Base-by-base conservation (phyloP, 2,329 filamentous ascomycete species). In the Aspergillus transmontanensis region DNA sequence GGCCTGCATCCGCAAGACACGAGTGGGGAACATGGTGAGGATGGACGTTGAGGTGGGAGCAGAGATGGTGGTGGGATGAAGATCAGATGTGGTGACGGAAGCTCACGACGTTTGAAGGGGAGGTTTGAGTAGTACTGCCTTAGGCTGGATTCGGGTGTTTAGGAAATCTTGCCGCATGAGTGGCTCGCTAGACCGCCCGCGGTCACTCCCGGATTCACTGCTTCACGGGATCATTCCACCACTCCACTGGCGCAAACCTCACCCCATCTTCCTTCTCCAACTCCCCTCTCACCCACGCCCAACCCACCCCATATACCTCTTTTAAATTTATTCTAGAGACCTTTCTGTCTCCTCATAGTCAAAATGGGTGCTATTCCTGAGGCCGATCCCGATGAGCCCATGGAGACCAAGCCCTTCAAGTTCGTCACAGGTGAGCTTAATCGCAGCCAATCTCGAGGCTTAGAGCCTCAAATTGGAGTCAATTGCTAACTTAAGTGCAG, bases 401-500 rank as follows among this genome's bases (percentile, higher is more conserved):
- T 88, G 78, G 91, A 96, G 82, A 97, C 94, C 84, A 99, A 97
- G 90, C 96, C 96, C 83, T 99, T 99, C 91, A 99, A 99, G 91
- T 98, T 98, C 85, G 95, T 98, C 79, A 98, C 94, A 85, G 94
- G 94, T 97, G 88, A 82, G 92, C 73, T 70, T 64, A 62, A 66
- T 62, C 62, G 62, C 58, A 63, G 65, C 64, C 58, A 54, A 54
- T 59, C 57, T 64, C 50, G 48, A 26, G 36, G 64, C 62, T 66
- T 66, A 72, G 73, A 65, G 73, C 70, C 68, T 65, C 63, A 71
- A 69, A 67, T 69, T 21, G 60, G 51, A 65, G 66, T 71, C 71
- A 73, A 76, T 74, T 75, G 78, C 81, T 83, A 78, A 84, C 74
- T 60, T 65, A 54, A 55, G 53, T 65, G 63, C 69, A 85, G 83